Conservation (phyloP, 202 grass and related monocot genomes). For the Dendrocalamus latiflorus region DNA sequence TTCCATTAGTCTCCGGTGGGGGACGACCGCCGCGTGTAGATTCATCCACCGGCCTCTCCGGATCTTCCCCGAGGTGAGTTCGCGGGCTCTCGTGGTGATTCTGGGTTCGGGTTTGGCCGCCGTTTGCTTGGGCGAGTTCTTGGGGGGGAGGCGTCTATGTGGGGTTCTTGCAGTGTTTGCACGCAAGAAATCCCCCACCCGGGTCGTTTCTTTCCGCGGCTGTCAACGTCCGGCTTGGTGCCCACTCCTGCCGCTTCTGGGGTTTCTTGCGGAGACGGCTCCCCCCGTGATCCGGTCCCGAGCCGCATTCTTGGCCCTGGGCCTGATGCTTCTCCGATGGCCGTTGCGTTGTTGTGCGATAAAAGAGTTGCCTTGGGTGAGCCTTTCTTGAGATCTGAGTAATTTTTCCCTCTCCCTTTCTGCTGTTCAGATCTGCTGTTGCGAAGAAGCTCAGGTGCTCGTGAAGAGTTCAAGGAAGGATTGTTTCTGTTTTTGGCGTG, state of each 20-base stretch:
- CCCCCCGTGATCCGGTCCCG: constrained; percentile 25
- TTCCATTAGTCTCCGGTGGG: not conserved
- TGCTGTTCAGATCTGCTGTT: constrained; percentile 28
- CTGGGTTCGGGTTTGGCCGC: not conserved
- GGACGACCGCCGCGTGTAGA: constrained; percentile 2
- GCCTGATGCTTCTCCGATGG: not conserved
- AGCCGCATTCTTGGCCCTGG: not conserved
- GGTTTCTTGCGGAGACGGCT: constrained; percentile 21
- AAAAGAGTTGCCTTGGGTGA: not conserved
- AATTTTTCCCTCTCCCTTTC: not conserved
- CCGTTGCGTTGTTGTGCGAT: not conserved
- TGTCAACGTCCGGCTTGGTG: constrained; percentile 31
- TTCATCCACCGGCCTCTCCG: not conserved
- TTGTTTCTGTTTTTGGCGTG: not conserved
- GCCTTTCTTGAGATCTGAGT: constrained; percentile 33
- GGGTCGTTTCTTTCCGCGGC: constrained; percentile 19
- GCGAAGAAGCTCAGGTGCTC: constrained; percentile 11
- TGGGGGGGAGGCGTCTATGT: not conserved
- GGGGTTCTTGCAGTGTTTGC: constrained; percentile 16
- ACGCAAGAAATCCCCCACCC: constrained; percentile 33
- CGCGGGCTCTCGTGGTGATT: not conserved
- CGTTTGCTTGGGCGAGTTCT: not conserved
- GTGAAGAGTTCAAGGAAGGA: not conserved
- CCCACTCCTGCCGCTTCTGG: constrained; percentile 1
- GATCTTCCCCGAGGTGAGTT: constrained; percentile 28